Percentiles rank a stretch among this genome's conserved stretches.
phyloP scores from a whole-genome alignment of 306 rosid species.

The Carpinus fangiana region DNA sequence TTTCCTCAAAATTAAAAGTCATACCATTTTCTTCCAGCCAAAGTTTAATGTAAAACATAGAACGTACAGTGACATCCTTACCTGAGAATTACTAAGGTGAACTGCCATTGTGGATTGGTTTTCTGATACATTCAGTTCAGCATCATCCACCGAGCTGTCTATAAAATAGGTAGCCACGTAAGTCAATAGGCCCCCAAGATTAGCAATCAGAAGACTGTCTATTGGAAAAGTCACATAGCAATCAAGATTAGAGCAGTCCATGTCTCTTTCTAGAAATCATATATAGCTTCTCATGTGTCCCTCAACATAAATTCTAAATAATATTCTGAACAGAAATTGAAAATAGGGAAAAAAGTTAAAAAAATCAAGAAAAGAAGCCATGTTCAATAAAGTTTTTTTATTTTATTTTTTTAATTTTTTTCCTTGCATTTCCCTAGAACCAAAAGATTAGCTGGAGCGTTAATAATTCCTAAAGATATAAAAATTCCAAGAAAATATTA shows the following conservation, averaged over 20 bases:
- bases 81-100: conserved; percentile 60
- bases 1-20: background rate
- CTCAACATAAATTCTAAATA: background rate
- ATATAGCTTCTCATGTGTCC: background rate
- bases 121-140: conserved; percentile 45
- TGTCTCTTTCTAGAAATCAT: background rate
- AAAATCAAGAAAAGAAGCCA: background rate
- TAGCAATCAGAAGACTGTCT: background rate
- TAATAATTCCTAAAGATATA: too few species aligned
- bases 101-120: conserved; percentile 53
- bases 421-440: too few species aligned
- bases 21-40: background rate
- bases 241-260: conserved; percentile 4
- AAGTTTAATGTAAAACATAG: background rate
- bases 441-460: too few species aligned
- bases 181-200: background rate
- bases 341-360: background rate
- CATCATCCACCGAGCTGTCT: conserved; percentile 49
- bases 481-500: too few species aligned
- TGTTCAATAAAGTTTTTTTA: background rate
- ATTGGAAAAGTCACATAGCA: conserved; percentile 4
- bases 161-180: conserved; percentile 27
- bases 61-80: conserved; percentile 19
- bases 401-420: too few species aligned
- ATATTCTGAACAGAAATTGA: background rate